Percentiles rank a stretch among this genome's conserved stretches.
phyloP scores from a whole-genome alignment of 169 alveolate species.

The Plasmodium relictum region DNA sequence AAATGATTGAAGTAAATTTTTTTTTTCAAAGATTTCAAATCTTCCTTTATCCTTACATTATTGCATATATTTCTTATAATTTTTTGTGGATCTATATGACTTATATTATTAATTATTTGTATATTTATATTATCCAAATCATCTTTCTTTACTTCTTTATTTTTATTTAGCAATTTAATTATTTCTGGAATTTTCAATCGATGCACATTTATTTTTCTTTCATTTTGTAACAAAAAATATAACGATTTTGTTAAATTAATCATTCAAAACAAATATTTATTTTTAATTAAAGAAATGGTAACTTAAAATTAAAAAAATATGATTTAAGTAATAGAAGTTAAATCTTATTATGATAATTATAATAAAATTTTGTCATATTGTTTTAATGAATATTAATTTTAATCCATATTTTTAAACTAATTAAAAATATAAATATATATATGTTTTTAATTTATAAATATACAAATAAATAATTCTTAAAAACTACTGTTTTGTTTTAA shows the following conservation, averaged over 20 bases:
- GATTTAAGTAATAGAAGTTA: no score
- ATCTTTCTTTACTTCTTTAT: constrained; percentile 48
- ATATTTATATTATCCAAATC: constrained; percentile 63
- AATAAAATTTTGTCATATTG: no score
- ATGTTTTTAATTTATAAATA: no score
- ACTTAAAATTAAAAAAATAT: no score
- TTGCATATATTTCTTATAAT: constrained; percentile 50
- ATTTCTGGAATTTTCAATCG: constrained; percentile 59
- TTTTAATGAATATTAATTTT: no score
- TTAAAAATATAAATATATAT: no score
- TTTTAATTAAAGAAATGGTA: no score
- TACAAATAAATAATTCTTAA: no score
- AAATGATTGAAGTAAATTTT: constrained; percentile 57
- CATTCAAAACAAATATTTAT: constrained; percentile 8
- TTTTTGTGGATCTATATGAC: constrained; percentile 57
- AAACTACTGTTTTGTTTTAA: no score
- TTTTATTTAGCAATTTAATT: constrained; percentile 26
- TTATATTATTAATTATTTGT: constrained; percentile 69
- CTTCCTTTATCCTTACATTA: constrained; percentile 33
- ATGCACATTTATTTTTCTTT: constrained; percentile 32
- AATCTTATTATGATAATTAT: no score
- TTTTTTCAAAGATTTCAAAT: constrained; percentile 66
- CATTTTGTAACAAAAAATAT: constrained; percentile 41
- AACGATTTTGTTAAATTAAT: constrained; percentile 12
- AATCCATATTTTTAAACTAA: no score